phyloP scores from a whole-genome alignment of 306 rosid genomes.

The Chamaecrista fasciculata region DNA sequence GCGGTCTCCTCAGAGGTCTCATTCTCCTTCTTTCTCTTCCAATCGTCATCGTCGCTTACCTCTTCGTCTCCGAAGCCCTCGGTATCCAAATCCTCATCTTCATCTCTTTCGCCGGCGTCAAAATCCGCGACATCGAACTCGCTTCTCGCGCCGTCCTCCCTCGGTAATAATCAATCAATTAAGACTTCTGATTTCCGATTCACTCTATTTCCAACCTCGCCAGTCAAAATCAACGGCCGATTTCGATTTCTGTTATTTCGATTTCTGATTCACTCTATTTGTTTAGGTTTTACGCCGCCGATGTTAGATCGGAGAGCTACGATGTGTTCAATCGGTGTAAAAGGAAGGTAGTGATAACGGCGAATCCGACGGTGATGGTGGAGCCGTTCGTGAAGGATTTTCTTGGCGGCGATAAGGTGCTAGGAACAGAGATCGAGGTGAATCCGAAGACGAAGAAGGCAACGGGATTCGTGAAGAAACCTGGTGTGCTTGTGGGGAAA shows the following conservation, averaged over 20 bases:
- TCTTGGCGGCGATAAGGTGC: slow-evolving; percentile 81
- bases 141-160: slow-evolving; percentile 92
- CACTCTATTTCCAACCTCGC: background rate
- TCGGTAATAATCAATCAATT: slow-evolving; percentile 40
- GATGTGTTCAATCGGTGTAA: slow-evolving; percentile 82
- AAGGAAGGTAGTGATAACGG: slow-evolving; percentile 88
- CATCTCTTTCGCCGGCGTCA: slow-evolving; percentile 87
- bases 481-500: slow-evolving; percentile 84
- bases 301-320: slow-evolving; percentile 83
- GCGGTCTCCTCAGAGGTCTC: slow-evolving; percentile 87
- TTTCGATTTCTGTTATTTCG: no score
- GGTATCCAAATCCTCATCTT: slow-evolving; percentile 95
- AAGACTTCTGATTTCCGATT: no score
- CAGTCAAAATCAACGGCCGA: no score
- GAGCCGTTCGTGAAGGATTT: slow-evolving; percentile 85
- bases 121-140: slow-evolving; percentile 89
- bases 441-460: slow-evolving; percentile 93
- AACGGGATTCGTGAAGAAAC: slow-evolving; percentile 89
- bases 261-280: no score
- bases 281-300: slow-evolving; percentile 82
- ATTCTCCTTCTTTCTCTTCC: slow-evolving; percentile 86
- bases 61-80: slow-evolving; percentile 83
- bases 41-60: slow-evolving; percentile 62
- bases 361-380: slow-evolving; percentile 94
- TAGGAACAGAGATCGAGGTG: slow-evolving; percentile 92